phyloP scores from a whole-genome alignment of 257 asterid species.

The Forsythia viridissima region DNA sequence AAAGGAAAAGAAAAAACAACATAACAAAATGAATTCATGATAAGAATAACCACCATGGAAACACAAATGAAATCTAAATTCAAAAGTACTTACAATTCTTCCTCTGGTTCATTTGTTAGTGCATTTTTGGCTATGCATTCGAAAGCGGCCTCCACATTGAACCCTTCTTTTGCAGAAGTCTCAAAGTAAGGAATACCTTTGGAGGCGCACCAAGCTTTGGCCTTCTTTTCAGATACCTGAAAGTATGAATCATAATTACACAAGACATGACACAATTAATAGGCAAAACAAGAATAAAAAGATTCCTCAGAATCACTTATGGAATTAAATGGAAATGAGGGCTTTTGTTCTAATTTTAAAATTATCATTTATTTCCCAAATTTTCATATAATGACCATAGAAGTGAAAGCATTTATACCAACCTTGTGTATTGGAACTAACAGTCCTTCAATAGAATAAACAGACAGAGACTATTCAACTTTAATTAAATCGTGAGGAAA shows the following conservation, averaged over 20 bases:
- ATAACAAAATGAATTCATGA: not conserved
- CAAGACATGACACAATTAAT: conserved; percentile 11
- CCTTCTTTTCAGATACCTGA: conserved; percentile 66
- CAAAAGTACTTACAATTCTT: conserved; percentile 52
- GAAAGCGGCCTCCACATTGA: conserved; percentile 63
- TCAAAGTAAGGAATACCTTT: conserved; percentile 67
- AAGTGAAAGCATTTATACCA: not conserved
- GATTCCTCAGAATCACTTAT: not conserved
- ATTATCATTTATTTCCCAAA: not conserved
- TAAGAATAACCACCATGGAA: not conserved
- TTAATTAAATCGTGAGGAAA: not conserved
- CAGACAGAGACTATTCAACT: not conserved
- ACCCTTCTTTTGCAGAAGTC: conserved; percentile 70
- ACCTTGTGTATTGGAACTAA: not conserved
- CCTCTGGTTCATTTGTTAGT: conserved; percentile 56
- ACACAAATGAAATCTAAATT: not conserved
- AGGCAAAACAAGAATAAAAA: not conserved
- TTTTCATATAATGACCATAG: not conserved
- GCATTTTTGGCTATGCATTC: conserved; percentile 67
- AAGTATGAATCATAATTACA: not conserved
- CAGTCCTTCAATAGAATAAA: not conserved
- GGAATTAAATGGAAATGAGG: not conserved
- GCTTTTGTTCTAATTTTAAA: not conserved
- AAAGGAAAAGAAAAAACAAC: not conserved
- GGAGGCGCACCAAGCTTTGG: conserved; percentile 66